Evolutionary conservation across 2,329 filamentous ascomycete genomes (phyloP).

Genomic region (Aspergillus uvarum): DNA sequence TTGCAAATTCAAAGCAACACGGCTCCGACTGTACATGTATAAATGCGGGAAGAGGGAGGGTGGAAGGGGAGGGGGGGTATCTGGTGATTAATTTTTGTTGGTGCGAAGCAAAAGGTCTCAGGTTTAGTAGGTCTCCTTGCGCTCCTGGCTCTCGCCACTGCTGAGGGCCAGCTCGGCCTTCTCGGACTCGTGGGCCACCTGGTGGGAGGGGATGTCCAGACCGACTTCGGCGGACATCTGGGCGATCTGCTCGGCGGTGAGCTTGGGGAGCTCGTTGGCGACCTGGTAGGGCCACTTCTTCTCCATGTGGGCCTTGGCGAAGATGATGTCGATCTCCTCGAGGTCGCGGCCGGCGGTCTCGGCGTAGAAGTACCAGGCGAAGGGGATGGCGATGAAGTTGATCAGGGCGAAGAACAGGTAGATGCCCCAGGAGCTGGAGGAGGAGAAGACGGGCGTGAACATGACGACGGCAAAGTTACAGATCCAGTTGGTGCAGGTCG

Average conservation of each 20-base stretch:
- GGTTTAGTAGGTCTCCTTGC: conserved; percentile 4
- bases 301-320: conserved; percentile 40
- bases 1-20: background rate
- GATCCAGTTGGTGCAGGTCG: conserved; percentile 54
- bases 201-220: conserved; percentile 16
- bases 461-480: conserved; percentile 56
- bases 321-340: conserved; percentile 44
- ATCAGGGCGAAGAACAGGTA: conserved; percentile 44
- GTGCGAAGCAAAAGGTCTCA: background rate
- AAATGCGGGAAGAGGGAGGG: background rate
- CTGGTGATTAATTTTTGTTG: background rate
- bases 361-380: conserved; percentile 54
- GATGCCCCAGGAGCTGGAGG: conserved; percentile 36
- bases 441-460: conserved; percentile 43
- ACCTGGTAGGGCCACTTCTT: conserved; percentile 31
- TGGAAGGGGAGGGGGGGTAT: no score
- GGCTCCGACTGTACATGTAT: background rate
- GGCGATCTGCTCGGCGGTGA: conserved; percentile 27
- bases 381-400: conserved; percentile 45
- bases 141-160: conserved; percentile 17
- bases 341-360: conserved; percentile 46
- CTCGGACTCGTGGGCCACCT: conserved; percentile 10
- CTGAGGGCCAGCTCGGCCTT: conserved; percentile 25
- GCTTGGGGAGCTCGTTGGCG: conserved; percentile 32
- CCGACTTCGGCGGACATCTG: conserved; percentile 27